A percentile compares a stretch with the other conserved stretches of the same genome.
phyloP scores from a whole-genome alignment of 495 filamentous ascomycete genomes.

The Penicillium turbatum region DNA sequence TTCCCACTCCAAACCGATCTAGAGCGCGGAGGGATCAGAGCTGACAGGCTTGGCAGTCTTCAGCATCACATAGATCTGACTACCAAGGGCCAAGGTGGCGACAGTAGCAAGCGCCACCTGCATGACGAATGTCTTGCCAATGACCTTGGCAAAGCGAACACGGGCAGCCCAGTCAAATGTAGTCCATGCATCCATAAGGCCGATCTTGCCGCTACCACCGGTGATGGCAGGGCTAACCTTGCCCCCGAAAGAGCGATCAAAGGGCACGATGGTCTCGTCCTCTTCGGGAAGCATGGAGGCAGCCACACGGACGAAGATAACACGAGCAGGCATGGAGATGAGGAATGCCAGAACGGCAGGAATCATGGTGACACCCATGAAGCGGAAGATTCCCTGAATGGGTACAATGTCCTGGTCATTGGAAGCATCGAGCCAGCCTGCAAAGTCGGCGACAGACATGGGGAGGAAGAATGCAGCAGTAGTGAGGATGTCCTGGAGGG shows the following conservation, averaged over 20 bases:
- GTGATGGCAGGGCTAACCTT: conserved; percentile 57
- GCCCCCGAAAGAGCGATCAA: conserved; percentile 65
- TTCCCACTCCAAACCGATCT: neutral
- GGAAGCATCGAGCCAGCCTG: conserved; percentile 25
- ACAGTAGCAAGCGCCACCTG: conserved; percentile 43
- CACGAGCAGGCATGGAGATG: conserved; percentile 57
- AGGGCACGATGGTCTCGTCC: conserved; percentile 69
- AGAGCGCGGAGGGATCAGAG: neutral
- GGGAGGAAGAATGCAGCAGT: conserved; percentile 37
- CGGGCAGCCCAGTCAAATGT: conserved; percentile 64
- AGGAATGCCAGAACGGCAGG: conserved; percentile 40
- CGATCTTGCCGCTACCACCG: conserved; percentile 63
- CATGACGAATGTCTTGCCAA: conserved; percentile 59
- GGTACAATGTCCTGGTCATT: conserved; percentile 15
- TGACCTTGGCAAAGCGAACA: conserved; percentile 61
- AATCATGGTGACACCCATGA: conserved; percentile 32
- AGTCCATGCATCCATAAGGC: conserved; percentile 66
- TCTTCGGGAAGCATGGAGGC: conserved; percentile 66
- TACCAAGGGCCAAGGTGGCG: conserved; percentile 33
- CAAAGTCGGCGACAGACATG: conserved; percentile 28
- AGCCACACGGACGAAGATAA: conserved; percentile 63
- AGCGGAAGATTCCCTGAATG: conserved; percentile 22
- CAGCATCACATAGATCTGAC: conserved; percentile 30
- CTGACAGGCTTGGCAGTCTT: neutral
- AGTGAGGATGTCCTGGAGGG: conserved; percentile 37